Conservation (phyloP, 2,329 filamentous ascomycete species). For the Phaeosphaeriaceae sp. region DNA sequence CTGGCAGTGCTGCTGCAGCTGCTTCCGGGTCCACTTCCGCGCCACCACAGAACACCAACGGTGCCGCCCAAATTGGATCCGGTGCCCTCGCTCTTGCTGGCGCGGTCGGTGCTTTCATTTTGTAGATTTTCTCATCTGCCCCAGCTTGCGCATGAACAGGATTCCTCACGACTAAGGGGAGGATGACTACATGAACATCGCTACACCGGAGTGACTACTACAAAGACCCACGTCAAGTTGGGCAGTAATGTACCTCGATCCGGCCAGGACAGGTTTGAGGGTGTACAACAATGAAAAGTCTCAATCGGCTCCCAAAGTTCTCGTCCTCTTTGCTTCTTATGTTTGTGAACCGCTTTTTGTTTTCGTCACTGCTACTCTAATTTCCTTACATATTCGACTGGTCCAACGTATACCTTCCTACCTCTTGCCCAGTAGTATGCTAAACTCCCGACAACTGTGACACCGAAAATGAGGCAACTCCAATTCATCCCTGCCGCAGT, state of each 20-base stretch:
- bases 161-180: neutral
- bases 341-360: neutral
- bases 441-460: slow-evolving; percentile 49
- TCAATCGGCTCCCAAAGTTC: neutral
- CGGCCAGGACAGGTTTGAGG: neutral
- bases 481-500: slow-evolving; percentile 54
- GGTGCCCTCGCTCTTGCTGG: slow-evolving; percentile 11
- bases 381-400: slow-evolving; percentile 14
- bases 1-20: neutral
- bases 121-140: slow-evolving; percentile 6
- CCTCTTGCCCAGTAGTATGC: slow-evolving; percentile 51
- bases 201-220: neutral
- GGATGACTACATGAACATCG: neutral
- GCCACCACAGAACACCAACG: slow-evolving; percentile 9
- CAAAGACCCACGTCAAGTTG: neutral
- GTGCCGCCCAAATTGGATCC: slow-evolving; percentile 8
- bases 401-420: slow-evolving; percentile 45
- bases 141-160: neutral
- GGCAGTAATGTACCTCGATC: neutral
- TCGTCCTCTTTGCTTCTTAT: neutral
- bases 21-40: slow-evolving; percentile 11
- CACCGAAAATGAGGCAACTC: slow-evolving; percentile 53
- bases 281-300: neutral
- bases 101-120: slow-evolving; percentile 15
- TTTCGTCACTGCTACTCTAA: neutral